Percentiles rank a stretch among this genome's conserved stretches.
These are phyloP conservation scores for Jackrogersella multiformis DNA, from an alignment of 495 filamentous ascomycete species.

Conservation along the genomic window DNA sequence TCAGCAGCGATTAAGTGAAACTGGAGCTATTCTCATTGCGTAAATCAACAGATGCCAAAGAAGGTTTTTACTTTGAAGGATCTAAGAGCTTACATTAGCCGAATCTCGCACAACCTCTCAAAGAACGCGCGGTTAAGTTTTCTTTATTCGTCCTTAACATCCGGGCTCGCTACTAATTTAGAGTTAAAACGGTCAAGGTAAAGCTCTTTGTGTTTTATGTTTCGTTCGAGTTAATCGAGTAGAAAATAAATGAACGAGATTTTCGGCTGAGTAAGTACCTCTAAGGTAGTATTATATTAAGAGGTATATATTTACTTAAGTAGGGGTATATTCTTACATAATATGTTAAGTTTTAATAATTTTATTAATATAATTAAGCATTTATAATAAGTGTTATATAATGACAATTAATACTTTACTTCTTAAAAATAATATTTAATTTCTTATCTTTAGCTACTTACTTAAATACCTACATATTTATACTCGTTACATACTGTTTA, in stretches of 20 bases:
- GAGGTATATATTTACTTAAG: background rate
- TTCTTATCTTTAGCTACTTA: too few species aligned
- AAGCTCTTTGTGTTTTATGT: conserved; percentile 3
- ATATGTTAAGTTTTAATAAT: background rate
- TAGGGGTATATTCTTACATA: too few species aligned
- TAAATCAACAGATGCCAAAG: background rate
- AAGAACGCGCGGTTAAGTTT: conserved; percentile 29
- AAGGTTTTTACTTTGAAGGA: conserved; percentile 22
- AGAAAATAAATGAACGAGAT: conserved; percentile 5
- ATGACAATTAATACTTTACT: too few species aligned
- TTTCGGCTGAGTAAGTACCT: background rate
- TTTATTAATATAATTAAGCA: background rate
- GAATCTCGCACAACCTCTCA: background rate
- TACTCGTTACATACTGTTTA: background rate
- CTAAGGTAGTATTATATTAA: background rate
- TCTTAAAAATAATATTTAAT: too few species aligned
- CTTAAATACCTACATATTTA: too few species aligned
- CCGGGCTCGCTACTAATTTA: conserved; percentile 10
- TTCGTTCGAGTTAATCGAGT: conserved; percentile 19
- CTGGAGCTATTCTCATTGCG: conserved; percentile 5
- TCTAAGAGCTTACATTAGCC: conserved; percentile 5
- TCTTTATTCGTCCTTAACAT: conserved; percentile 15
- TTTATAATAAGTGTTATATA: too few species aligned
- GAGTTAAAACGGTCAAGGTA: conserved; percentile 28
- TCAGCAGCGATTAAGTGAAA: conserved; percentile 1